Evolutionary conservation across 2,329 filamentous ascomycete species (phyloP).

Genomic region (Thielaviopsis ethacetica): DNA sequence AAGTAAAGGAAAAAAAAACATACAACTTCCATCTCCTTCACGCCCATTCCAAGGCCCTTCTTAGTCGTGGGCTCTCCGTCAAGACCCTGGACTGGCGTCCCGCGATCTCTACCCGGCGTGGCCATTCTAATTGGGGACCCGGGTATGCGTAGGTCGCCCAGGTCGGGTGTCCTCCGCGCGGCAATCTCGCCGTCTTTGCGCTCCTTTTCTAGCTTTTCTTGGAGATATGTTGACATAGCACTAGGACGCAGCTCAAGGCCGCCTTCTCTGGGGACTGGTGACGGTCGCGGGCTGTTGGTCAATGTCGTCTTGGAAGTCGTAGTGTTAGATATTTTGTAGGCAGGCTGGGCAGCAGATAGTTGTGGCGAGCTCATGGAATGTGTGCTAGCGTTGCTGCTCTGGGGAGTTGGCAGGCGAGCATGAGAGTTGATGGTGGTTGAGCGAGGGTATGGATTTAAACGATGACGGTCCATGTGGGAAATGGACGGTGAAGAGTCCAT

Average conservation of each 20-base stretch:
- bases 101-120: constrained; percentile 6
- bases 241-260: constrained; percentile 25
- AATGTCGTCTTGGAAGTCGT: constrained; percentile 20
- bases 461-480: constrained; percentile 30
- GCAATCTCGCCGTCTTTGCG: constrained; percentile 14
- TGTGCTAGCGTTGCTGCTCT: constrained; percentile 27
- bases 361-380: constrained; percentile 23
- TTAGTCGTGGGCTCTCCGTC: constrained; percentile 24
- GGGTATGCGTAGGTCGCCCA: constrained; percentile 5
- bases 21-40: constrained; percentile 54
- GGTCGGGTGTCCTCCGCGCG: constrained; percentile 9
- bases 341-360: constrained; percentile 20
- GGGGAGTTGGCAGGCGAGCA: constrained; percentile 18
- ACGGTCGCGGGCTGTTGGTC: constrained; percentile 23
- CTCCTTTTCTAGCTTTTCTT: constrained; percentile 37
- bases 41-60: constrained; percentile 34
- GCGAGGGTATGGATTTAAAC: constrained; percentile 23
- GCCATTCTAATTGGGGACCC: constrained; percentile 7
- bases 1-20: constrained; percentile 15
- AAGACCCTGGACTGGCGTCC: constrained; percentile 1
- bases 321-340: constrained; percentile 23
- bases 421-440: constrained; percentile 7
- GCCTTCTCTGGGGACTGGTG: constrained; percentile 25
- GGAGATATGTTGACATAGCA: constrained; percentile 34
- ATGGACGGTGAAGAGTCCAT: constrained; percentile 22